Conservation (phyloP, 768 basidiomycete species). For the Panaeolus papilionaceus region DNA sequence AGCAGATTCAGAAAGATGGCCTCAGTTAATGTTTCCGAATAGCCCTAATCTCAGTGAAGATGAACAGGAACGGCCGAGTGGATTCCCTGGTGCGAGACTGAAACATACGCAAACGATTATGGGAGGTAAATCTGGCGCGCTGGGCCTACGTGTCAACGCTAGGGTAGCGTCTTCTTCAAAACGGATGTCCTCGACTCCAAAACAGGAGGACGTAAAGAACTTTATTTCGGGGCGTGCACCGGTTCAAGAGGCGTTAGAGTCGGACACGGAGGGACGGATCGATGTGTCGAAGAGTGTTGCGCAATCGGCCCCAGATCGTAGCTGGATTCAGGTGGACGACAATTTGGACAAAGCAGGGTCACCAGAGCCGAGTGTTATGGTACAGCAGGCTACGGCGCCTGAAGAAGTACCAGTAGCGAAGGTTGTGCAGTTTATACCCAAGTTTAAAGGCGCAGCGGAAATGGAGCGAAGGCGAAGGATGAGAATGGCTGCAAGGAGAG, state of each 20-base stretch:
- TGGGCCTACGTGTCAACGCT: constrained; percentile 80
- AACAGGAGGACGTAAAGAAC: constrained; percentile 42
- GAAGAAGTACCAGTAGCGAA: constrained; percentile 56
- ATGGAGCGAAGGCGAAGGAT: constrained; percentile 77
- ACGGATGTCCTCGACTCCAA: constrained; percentile 48
- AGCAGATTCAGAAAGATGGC: constrained; percentile 83
- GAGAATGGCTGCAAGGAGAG: constrained; percentile 70
- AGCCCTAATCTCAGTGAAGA: constrained; percentile 79
- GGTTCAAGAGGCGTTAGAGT: constrained; percentile 39
- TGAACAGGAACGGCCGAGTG: constrained; percentile 58
- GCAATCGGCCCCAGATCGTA: constrained; percentile 31
- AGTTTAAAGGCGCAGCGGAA: constrained; percentile 84
- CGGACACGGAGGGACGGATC: constrained; percentile 31
- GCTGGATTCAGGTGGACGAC: constrained; percentile 39
- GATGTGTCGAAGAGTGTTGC: constrained; percentile 34
- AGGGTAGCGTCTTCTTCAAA: constrained; percentile 62
- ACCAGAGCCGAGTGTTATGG: constrained; percentile 43
- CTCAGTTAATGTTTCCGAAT: constrained; percentile 75
- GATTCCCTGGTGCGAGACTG: constrained; percentile 59
- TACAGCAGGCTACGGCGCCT: constrained; percentile 46
- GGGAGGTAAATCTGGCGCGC: constrained; percentile 70
- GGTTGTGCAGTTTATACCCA: constrained; percentile 70
- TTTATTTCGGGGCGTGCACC: constrained; percentile 40
- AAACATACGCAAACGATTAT: constrained; percentile 92
- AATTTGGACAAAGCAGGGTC: constrained; percentile 30